Conservation (phyloP, 2,329 filamentous ascomycete genomes). For the Penicillium sp. region DNA sequence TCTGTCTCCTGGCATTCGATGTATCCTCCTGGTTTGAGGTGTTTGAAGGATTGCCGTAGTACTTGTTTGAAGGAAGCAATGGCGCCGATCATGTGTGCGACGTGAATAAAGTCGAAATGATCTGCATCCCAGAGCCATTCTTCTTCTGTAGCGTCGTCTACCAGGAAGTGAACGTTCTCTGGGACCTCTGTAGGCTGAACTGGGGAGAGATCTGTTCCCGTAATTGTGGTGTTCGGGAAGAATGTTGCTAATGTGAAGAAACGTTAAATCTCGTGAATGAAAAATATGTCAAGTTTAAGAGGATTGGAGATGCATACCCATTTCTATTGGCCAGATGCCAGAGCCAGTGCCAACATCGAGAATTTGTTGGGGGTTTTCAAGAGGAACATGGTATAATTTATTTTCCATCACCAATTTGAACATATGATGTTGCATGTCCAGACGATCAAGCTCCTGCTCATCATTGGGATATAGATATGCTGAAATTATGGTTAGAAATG, state of each 20-base stretch:
- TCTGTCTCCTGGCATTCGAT: slow-evolving; percentile 48
- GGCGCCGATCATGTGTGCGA: slow-evolving; percentile 59
- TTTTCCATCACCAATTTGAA: slow-evolving; percentile 50
- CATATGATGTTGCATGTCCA: slow-evolving; percentile 59
- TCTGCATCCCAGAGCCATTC: slow-evolving; percentile 58
- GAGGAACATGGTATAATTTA: slow-evolving; percentile 49
- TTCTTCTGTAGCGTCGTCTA: slow-evolving; percentile 66
- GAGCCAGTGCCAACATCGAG: slow-evolving; percentile 63
- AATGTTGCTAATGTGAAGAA: slow-evolving; percentile 26
- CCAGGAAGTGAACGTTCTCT: slow-evolving; percentile 71
- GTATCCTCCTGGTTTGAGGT: slow-evolving; percentile 59
- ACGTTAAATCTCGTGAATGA: slow-evolving; percentile 10
- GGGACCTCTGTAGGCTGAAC: slow-evolving; percentile 68
- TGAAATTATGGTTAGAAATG: slow-evolving; percentile 21
- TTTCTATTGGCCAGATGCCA: slow-evolving; percentile 68
- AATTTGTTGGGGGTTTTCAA: slow-evolving; percentile 49
- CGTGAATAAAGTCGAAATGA: slow-evolving; percentile 62
- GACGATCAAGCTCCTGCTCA: slow-evolving; percentile 55
- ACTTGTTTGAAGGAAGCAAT: slow-evolving; percentile 59
- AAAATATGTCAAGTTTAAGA: background rate
- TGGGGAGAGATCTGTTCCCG: slow-evolving; percentile 67
- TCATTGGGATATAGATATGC: slow-evolving; percentile 54
- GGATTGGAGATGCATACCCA: slow-evolving; percentile 46
- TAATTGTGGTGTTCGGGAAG: slow-evolving; percentile 60
- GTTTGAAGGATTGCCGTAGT: slow-evolving; percentile 52